A percentile compares a stretch with the other conserved stretches of the same genome.
These are phyloP conservation scores for Cutaneotrichosporon cutaneum DNA, from an alignment of 1,284 basidiomycete genomes.

Conservation along the genomic window DNA sequence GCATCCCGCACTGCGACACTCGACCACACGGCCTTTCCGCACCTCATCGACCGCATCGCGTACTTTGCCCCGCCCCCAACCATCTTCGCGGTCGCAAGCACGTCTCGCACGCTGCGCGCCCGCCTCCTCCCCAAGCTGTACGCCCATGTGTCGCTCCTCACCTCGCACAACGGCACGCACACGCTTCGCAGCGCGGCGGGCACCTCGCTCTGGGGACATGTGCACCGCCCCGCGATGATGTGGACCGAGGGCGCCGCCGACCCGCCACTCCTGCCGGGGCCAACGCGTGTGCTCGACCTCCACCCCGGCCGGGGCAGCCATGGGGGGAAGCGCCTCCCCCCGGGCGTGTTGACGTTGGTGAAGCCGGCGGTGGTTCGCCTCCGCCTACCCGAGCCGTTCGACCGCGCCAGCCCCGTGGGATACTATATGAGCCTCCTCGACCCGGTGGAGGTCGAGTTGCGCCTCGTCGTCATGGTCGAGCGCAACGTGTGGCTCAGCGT, in stretches of 20 bases:
- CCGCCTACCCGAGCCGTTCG: neutral
- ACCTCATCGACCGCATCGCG: slow-evolving; percentile 15
- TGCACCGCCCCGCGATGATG: neutral
- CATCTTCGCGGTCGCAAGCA: neutral
- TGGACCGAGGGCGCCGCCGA: neutral
- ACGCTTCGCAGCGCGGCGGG: neutral
- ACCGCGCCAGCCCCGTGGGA: neutral
- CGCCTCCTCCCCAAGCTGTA: neutral
- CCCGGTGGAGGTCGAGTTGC: neutral
- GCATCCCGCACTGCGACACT: neutral
- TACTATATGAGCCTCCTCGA: neutral
- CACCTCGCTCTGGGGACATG: neutral
- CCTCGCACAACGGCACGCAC: neutral
- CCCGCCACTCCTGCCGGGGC: neutral
- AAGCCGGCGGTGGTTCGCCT: neutral
- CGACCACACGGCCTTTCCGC: slow-evolving; percentile 15
- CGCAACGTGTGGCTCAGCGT: neutral
- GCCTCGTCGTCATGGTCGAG: neutral
- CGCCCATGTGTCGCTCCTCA: neutral
- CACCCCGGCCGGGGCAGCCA: neutral
- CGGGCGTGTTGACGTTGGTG: neutral
- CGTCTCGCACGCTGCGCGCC: neutral
- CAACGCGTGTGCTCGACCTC: neutral
- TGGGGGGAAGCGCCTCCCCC: neutral
- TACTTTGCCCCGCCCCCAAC: neutral